Evolutionary conservation across 1,284 basidiomycete genomes (phyloP).

Genomic region (Sporisorium iseilematis-ciliati): DNA sequence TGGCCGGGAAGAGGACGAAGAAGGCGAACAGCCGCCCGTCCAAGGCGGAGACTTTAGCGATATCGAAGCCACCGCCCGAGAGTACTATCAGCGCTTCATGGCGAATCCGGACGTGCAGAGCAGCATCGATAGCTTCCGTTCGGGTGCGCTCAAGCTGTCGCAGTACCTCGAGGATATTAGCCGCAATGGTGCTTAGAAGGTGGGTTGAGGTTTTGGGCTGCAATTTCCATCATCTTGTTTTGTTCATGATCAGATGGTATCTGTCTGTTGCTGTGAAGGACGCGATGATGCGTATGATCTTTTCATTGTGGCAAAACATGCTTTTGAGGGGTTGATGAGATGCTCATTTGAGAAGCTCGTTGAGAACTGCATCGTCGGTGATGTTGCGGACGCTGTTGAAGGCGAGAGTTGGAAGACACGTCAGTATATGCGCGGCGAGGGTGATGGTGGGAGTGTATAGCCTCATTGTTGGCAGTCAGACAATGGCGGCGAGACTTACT

Average conservation of each 20-base stretch:
- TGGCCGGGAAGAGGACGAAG: conserved; percentile 89
- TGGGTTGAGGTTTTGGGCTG: neutral
- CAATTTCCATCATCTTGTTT: conserved; percentile 2
- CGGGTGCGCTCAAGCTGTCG: conserved; percentile 66
- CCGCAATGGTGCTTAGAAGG: conserved; percentile 62
- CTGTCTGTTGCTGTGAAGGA: neutral
- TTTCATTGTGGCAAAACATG: conserved; percentile 15
- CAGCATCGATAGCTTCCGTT: conserved; percentile 66
- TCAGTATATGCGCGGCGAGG: conserved; percentile 9
- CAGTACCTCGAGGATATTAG: conserved; percentile 69
- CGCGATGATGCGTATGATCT: neutral
- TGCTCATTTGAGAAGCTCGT: conserved; percentile 55
- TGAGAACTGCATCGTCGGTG: conserved; percentile 60
- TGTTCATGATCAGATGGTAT: neutral
- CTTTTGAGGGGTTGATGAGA: conserved; percentile 14
- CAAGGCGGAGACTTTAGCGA: conserved; percentile 62
- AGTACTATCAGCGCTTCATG: conserved; percentile 69
- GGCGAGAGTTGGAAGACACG: neutral
- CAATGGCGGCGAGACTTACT: conserved; percentile 71
- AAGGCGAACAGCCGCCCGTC: conserved; percentile 51
- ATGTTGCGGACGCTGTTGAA: conserved; percentile 56
- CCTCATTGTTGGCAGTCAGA: too few species aligned
- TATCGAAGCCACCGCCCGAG: conserved; percentile 63
- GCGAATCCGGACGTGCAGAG: conserved; percentile 69
- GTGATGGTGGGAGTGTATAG: neutral